Evolutionary conservation across 2,329 filamentous ascomycete genomes (phyloP), one percentile per base, ranked within the genome.

Genomic region (Ascochyta clinopodiicola): DNA sequence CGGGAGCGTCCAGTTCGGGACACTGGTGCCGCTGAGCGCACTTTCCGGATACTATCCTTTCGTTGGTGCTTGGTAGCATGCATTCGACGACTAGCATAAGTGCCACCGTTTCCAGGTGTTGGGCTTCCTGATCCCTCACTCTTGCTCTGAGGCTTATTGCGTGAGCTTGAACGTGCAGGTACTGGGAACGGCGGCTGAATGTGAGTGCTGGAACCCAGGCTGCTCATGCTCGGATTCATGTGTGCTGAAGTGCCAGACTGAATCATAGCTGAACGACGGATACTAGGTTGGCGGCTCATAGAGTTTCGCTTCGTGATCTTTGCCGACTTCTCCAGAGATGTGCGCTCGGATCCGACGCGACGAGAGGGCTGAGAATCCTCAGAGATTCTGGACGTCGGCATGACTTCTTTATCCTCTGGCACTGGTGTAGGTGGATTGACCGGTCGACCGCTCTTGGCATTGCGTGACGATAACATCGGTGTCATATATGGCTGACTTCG

Each of bases 111-210:
- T 29, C 85, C 83, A 19, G 82, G 81, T 1, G 88, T 92, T 1
- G 92, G 92, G 70, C 91, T 96, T 60, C 86, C 84, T 36, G 87
- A 88, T 3, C 90, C 90, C 59, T 96, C 92, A 71, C 90, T 92
- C 45, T 84, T 80, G 62, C 84, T 88, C 56, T 87, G 76, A 0
- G 86, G 84, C 21, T 88, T 83, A 67, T 89, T 88, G 56, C 92
- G 86, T 6, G 93, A 99, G 75, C 94, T 98, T 27, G 91, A 90
- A 52, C 95, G 84, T 3, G 88, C 88, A 0, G 95, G 95, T 6
- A 99, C 96, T 0, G 95, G 93, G 79, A 96, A 97, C 0, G 95
- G 95, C 25, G 95, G 93, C 47, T 77, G 15, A 74, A 68, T 22
- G 68, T 75, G 74, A 47, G 74, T 77, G 32, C 74, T 75, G 10